Evolutionary conservation across 73 alveolate genomes (phyloP).

Genomic region (Effrenium voratum): DNA sequence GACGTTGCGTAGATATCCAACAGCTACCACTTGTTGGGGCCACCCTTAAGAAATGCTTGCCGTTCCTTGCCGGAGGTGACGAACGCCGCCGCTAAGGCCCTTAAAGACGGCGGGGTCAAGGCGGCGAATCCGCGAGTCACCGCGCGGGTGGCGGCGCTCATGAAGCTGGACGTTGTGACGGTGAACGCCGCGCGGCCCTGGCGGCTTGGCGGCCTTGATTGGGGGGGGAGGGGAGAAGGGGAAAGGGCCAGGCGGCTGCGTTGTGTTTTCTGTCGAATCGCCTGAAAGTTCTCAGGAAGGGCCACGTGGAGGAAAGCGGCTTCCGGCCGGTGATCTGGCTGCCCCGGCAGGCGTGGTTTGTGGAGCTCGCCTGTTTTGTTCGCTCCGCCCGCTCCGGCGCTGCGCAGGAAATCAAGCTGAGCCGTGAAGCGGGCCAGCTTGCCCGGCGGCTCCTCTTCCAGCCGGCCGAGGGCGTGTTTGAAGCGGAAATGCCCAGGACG

Average conservation of each 20-base stretch:
- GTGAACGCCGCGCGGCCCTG: too few relatives aligned
- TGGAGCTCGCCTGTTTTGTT: too few relatives aligned
- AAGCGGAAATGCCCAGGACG: neutral
- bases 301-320: neutral
- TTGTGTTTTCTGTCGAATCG: too few relatives aligned
- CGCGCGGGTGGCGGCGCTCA: neutral
- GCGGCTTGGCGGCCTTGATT: too few relatives aligned
- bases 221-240: too few relatives aligned
- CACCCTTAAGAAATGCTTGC: too few relatives aligned
- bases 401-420: neutral
- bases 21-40: too few relatives aligned
- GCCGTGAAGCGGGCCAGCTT: neutral
- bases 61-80: neutral
- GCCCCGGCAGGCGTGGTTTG: too few relatives aligned
- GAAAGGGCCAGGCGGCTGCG: too few relatives aligned
- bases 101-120: neutral
- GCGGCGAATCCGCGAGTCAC: neutral
- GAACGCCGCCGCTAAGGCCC: neutral
- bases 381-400: too few relatives aligned
- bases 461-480: neutral
- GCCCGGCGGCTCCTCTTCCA: neutral
- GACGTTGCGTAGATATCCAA: too few relatives aligned
- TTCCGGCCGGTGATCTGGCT: neutral
- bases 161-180: neutral
- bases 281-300: neutral